These are phyloP conservation scores for Capsicum pubescens DNA, from an alignment of 257 asterid species.

Conservation along the genomic window DNA sequence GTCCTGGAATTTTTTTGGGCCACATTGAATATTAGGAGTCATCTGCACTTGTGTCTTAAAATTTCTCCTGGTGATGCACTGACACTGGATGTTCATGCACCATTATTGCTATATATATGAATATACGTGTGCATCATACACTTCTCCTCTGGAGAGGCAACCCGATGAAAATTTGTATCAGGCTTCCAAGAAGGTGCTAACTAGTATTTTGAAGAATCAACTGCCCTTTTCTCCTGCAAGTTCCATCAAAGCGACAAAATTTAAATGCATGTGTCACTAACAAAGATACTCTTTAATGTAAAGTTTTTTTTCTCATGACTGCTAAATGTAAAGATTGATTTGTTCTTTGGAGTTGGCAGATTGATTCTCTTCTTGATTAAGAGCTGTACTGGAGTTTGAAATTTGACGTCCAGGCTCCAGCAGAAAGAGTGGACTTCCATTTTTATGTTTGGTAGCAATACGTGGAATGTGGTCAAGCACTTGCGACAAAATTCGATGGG, in stretches of 20 bases:
- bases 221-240: not conserved
- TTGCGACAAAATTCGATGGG: not conserved
- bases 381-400: constrained; percentile 5
- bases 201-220: constrained; percentile 9
- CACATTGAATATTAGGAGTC: not conserved
- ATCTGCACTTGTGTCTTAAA: not conserved
- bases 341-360: not conserved
- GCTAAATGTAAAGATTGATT: not conserved
- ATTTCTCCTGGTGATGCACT: not conserved
- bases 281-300: not conserved
- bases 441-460: not conserved
- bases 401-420: constrained; percentile 4
- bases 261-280: not conserved
- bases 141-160: constrained; percentile 19
- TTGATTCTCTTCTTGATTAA: not conserved
- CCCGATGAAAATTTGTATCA: not conserved
- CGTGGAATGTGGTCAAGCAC: not conserved
- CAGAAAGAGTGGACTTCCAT: not conserved
- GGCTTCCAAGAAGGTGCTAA: not conserved
- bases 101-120: not conserved
- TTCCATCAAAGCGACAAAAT: not conserved
- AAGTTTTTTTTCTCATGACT: not conserved
- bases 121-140: not conserved
- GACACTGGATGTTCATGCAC: not conserved
- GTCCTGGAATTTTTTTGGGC: not conserved